These are phyloP conservation scores for Dillenia turbinata DNA, from an alignment of 164 flowering plant genomes.

Conservation along the genomic window DNA sequence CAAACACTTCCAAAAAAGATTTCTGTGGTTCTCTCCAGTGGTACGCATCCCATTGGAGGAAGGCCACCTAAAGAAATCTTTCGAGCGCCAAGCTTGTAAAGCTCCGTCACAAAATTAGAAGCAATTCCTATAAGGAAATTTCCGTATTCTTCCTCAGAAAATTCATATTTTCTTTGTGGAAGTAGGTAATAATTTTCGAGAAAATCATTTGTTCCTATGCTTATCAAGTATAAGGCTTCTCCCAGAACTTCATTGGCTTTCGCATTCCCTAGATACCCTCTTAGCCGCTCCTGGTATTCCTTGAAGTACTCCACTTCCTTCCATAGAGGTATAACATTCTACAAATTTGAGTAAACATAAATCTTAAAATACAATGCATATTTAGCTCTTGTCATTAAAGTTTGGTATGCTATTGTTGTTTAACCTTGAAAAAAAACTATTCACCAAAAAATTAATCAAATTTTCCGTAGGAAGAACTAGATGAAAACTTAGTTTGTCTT, in stretches of 20 bases:
- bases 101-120: slow-evolving; percentile 24
- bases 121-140: slow-evolving; percentile 35
- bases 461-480: too few species aligned
- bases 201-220: slow-evolving; percentile 75
- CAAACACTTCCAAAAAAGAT: slow-evolving; percentile 24
- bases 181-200: slow-evolving; percentile 46
- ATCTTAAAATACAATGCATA: not conserved
- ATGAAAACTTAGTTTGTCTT: too few species aligned
- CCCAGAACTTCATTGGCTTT: slow-evolving; percentile 27
- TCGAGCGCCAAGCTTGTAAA: slow-evolving; percentile 41
- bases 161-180: slow-evolving; percentile 23
- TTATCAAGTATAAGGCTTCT: slow-evolving; percentile 51
- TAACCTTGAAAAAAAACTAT: too few species aligned
- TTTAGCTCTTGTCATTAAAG: too few species aligned
- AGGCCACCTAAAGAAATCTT: slow-evolving; percentile 46
- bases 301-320: slow-evolving; percentile 61
- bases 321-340: slow-evolving; percentile 70
- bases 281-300: slow-evolving; percentile 44
- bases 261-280: slow-evolving; percentile 29
- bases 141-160: slow-evolving; percentile 30
- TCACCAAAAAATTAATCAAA: too few species aligned
- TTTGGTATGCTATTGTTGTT: too few species aligned
- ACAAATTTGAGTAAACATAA: slow-evolving; percentile 9
- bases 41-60: slow-evolving; percentile 78
- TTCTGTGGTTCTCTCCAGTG: slow-evolving; percentile 48